Evolutionary conservation across 306 rosid genomes (phyloP), one percentile per base, ranked within the genome.

Genomic region (Betula pendula): DNA sequence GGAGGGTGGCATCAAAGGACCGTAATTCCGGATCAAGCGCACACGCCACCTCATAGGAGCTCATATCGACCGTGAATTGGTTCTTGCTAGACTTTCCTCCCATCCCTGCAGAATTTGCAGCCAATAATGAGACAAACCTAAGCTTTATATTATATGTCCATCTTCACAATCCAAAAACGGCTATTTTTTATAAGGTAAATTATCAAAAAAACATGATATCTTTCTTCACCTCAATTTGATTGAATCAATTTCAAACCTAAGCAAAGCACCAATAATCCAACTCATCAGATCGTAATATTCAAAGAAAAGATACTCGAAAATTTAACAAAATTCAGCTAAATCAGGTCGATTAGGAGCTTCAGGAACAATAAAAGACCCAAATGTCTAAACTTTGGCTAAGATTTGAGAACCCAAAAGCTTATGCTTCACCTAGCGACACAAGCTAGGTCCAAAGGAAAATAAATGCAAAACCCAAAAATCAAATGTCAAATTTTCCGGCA

Each of bases 21-120:
- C 80, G 88, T 56, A 92, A 82, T 83, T 81, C 86, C 0, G 89
- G 87, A 68, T 95, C 97, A 2, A 62, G 70, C 79, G 43, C 69
- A 75, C 96, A 90, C 10, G 92, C 97, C 48, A 85, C 83, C 75
- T 92, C 98, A 35, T 95, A 90, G 16, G 92, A 85, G 78, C 78
- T 89, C 62, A 95, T 83, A 81, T 87, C 90, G 35, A 85, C 76
- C 0, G 80, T 74, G 49, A 83, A 89, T 62, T 68, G 85, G n/a
- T 87, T 79, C 81, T 92, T 95, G 74, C 97, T 88, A 66, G 83
- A 76, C 40, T 82, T 88, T 27, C 90, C 80, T 72, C 96, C 98
- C 97, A 95, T 89, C 91, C 59, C 81, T 48, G 17, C 63, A 69
- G 69, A 75, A 8, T 84, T 75, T 40, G 38, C 29, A 13, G 66